Evolutionary conservation across 495 filamentous ascomycete genomes (phyloP), one percentile per base, ranked within the genome.

Genomic region (Penicillium nucicola): DNA sequence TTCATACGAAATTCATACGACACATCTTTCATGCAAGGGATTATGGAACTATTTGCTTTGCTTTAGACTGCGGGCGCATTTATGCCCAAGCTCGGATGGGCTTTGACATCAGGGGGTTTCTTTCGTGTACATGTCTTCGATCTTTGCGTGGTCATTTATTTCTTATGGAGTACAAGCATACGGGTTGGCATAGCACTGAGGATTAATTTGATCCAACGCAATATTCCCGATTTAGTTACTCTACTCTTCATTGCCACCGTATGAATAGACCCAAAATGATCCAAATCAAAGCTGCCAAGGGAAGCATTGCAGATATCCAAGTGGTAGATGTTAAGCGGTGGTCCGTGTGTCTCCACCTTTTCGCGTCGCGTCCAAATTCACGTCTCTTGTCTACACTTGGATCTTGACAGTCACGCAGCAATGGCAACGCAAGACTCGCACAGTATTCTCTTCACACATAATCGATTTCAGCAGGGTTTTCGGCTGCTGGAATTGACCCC

Each of bases 401-500:
- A 45, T 25, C 11, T 15, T 43, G 14, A 8, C 25, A 28, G 10
- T 25, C 11, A 11, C 38, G 8, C 39, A 58, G 39, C 34, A 53
- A 87, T 87, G 84, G 77, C 82, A 10, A 82, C 79, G 20, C 84
- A 85, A 70, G 60, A 72, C 4, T 71, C 80, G n/a, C 62, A 56
- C 9, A 80, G 78, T 36, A 83, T 89, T 52, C 73, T 81, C 2
- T 82, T 93, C 49, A 77, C 75, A n/a, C 76, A 89, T 55, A 71
- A 74, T 28, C 75, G 78, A 11, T 71, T 77, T 33, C 79, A 82
- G 53, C 70, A 82, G 45, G 79, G 80, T 5, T 87, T 90, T 64
- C 82, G 85, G 23, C 74, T 96, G 10, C 71, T 96, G n/a, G 91
- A 96, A 64, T 80, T 97, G 1, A 84, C 90, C 3, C 76, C 85